Evolutionary conservation across 1,284 basidiomycete species (phyloP).

Genomic region (Puccinia brachypodii): DNA sequence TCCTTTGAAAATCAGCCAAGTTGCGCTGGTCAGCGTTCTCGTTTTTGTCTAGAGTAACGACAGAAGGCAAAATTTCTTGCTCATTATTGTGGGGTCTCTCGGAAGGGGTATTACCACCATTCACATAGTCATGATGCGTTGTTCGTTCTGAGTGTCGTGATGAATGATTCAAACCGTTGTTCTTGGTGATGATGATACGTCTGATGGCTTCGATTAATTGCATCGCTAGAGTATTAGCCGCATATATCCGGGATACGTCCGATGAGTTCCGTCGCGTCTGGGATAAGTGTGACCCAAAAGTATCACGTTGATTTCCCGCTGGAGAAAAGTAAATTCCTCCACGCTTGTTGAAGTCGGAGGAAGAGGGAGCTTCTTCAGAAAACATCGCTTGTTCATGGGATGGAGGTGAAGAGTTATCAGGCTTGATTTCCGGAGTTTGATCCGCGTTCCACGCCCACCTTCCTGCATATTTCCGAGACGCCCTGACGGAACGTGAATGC

Average conservation of each 20-base stretch:
- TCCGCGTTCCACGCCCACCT: slow-evolving; percentile 69
- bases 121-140: neutral
- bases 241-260: neutral
- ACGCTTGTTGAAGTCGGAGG: neutral
- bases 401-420: neutral
- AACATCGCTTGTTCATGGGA: neutral
- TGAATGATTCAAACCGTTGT: neutral
- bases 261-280: neutral
- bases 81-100: slow-evolving; percentile 6
- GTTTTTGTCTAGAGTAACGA: neutral
- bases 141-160: neutral
- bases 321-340: neutral
- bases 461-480: slow-evolving; percentile 69
- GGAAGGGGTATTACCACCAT: neutral
- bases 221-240: neutral
- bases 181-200: neutral
- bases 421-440: neutral
- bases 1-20: slow-evolving; percentile 80
- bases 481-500: slow-evolving; percentile 76
- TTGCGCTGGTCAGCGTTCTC: neutral
- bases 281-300: neutral
- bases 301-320: neutral
- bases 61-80: slow-evolving; percentile 17
- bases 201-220: slow-evolving; percentile 8
- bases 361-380: neutral